Percentiles rank a stretch among this genome's conserved stretches.
phyloP scores from a whole-genome alignment of 768 basidiomycete species.

The Boletus rex-veris region DNA sequence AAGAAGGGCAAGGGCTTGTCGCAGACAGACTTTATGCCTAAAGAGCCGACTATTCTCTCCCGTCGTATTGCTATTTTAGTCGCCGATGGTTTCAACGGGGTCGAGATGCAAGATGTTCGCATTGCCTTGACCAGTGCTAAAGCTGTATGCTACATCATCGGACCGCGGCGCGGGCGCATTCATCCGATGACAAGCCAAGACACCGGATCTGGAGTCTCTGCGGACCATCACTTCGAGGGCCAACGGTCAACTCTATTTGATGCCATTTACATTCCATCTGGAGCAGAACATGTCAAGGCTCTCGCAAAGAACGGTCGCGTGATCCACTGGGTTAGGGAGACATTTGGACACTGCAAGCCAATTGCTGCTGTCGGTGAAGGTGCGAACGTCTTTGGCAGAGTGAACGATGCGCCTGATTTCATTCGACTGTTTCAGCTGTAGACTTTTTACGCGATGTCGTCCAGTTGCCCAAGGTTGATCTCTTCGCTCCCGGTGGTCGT shows the following conservation, averaged over 20 bases:
- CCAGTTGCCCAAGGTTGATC: slow-evolving; percentile 43
- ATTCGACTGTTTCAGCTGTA: slow-evolving; percentile 36
- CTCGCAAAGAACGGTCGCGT: slow-evolving; percentile 62
- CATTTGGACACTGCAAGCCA: slow-evolving; percentile 82
- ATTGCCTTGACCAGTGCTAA: slow-evolving; percentile 47
- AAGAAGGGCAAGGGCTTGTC: slow-evolving; percentile 54
- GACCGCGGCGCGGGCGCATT: slow-evolving; percentile 57
- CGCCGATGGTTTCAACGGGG: slow-evolving; percentile 67
- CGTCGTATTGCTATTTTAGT: slow-evolving; percentile 77
- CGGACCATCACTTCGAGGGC: slow-evolving; percentile 73
- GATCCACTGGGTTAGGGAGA: slow-evolving; percentile 81
- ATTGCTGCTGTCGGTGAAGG: slow-evolving; percentile 77
- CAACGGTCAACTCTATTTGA: slow-evolving; percentile 85
- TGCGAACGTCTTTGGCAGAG: background rate
- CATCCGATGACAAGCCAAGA: slow-evolving; percentile 31
- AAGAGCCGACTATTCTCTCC: slow-evolving; percentile 54
- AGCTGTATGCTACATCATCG: slow-evolving; percentile 64
- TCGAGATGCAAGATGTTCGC: slow-evolving; percentile 57
- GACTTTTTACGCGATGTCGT: slow-evolving; percentile 46
- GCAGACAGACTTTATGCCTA: slow-evolving; percentile 53
- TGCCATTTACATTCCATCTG: slow-evolving; percentile 75
- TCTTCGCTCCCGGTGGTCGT: slow-evolving; percentile 30
- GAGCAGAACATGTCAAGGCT: slow-evolving; percentile 53
- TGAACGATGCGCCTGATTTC: background rate
- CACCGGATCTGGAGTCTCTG: slow-evolving; percentile 35